phyloP scores from a whole-genome alignment of 306 rosid genomes.

The Lablab purpureus region DNA sequence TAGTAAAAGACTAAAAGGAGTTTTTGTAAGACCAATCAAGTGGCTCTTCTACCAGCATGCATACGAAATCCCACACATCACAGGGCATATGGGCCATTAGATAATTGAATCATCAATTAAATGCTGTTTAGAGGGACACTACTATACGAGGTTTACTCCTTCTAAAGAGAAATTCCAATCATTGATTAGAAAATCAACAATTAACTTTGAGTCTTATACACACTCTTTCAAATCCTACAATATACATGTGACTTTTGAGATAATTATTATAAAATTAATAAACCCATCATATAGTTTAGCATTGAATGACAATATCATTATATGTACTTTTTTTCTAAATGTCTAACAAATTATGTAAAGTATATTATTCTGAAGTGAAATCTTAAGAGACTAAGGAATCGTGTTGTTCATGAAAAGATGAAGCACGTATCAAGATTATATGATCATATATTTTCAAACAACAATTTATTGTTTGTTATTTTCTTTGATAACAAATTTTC shows the following conservation, averaged over 20 bases:
- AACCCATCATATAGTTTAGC: no score
- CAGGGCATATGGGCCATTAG: conserved; percentile 31
- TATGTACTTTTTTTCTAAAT: no score
- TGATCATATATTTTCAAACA: neutral
- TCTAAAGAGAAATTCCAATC: neutral
- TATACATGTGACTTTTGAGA: no score
- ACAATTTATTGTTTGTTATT: neutral
- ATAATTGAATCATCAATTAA: conserved; percentile 2
- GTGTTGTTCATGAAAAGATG: neutral
- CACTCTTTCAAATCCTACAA: no score
- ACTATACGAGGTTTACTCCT: neutral
- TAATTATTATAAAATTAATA: no score
- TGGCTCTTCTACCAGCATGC: neutral
- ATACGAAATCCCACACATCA: conserved; percentile 21
- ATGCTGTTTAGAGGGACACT: neutral
- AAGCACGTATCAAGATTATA: neutral
- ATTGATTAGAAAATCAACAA: neutral
- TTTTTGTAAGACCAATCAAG: conserved; percentile 34
- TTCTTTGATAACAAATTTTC: neutral
- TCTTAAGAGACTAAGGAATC: no score
- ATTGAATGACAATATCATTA: no score
- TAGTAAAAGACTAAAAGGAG: conserved; percentile 38
- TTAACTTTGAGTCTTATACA: neutral
- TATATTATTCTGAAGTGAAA: no score
- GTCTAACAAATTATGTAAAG: no score